Evolutionary conservation across 2,329 filamentous ascomycete species (phyloP), one percentile per base, ranked within the genome.

Genomic region (Thermomyces lanuginosus): DNA sequence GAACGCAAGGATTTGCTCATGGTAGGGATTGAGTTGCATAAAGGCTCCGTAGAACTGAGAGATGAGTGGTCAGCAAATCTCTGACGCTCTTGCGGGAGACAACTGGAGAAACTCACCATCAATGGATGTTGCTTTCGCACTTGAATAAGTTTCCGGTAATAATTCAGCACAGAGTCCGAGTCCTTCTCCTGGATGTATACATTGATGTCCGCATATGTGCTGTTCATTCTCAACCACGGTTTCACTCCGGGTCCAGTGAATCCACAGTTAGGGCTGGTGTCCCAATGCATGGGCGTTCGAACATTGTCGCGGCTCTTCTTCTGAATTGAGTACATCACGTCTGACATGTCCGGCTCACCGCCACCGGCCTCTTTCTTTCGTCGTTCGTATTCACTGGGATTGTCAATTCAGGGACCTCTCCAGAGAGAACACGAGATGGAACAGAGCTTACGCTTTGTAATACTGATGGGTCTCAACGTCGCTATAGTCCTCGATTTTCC

Each of bases 161-260:
- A 72, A 28, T 55, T 48, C n/a, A 70, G 62, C 16, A 72, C 60
- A 10, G 62, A 67, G 7, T 32, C 22, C 1, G 37, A 32, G 24
- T 43, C 37, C 8, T 29, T 23, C 14, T 35, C 17, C 21, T 45
- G 39, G 8, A 51, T 37, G 1, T 56, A 58, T 18, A 66, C 71
- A 41, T 80, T 79, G 72, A 58, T 14, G 55, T 45, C 3, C 43
- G 15, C 24, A 13, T 42, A 43, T 68, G 69, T 39, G 67, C 63
- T 33, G 70, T 76, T 69, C 16, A 68, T 61, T n/a, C 61, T 57
- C 64, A 78, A 77, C 75, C 75, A 79, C 2, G 73, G 69, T n/a
- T 12, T 16, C 19, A 18, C 21, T 8, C 46, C 49, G 1, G 44
- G 44, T 5, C 48, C 52, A 2, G 69, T 68, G 52, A 79, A 79